Evolutionary conservation across 2,329 filamentous ascomycete genomes (phyloP), one percentile per base, ranked within the genome.

Genomic region (Xylariomycetidae sp.): DNA sequence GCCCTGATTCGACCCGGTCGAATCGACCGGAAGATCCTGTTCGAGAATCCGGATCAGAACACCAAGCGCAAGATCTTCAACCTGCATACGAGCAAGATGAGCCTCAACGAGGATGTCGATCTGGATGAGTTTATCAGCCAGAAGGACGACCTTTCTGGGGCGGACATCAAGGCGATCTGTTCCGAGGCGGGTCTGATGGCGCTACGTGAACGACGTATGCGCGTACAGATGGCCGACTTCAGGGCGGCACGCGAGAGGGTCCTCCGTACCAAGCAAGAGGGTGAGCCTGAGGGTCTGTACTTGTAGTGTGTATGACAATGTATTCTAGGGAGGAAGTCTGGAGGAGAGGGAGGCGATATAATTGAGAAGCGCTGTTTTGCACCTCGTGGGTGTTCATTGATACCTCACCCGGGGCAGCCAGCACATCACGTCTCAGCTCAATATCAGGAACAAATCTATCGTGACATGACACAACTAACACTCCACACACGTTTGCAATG

Each of bases 171-270:
- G 67, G 92, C 92, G 30, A 98, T 98, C 54, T 98, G 92, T 67
- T 95, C 89, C 18, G 92, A 98, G 61, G 90, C 92, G 27, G 92
- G 92, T 63, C 70, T 98, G 57, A 80, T 97, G 77, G 92, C 92
- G 14, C 71, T 98, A 44, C 80, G 92, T 50, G 92, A 98, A 70
- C 78, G 92, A 45, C 82, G 92, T 57, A 98, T 98, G 92, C 81
- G 90, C 36, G 92, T 98, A 38, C 90, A 97, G 65, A 98, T 98
- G 92, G 87, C 89, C 6, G 92, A 98, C 64, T 98, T 98, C 74
- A 74, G 92, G 36, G 75, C 88, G 36, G 92, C 92, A 16, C 78
- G 90, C 51, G 92, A 98, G 67, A 82, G 88, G 47, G 94, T 98
- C 43, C 74, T 98, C 62, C 94, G 94, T 70, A 98, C 94, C 31